Conservation (phyloP, 208 protist genomes). For the Naegleria fowleri region DNA sequence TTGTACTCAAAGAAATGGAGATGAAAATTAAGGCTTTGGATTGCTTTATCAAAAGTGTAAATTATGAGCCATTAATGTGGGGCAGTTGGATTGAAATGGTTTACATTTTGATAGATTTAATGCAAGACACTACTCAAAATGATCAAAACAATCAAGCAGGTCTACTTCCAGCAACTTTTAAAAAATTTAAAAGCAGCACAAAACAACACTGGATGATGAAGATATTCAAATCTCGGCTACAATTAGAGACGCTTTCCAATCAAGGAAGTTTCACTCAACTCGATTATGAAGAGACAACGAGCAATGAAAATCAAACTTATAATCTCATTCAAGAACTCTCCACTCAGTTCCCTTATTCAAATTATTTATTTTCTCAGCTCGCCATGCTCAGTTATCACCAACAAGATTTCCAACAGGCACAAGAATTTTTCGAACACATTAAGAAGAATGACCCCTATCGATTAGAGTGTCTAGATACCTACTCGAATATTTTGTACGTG, state of each 20-base stretch:
- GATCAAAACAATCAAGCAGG: background rate
- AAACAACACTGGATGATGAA: slow-evolving; percentile 13
- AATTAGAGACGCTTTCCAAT: background rate
- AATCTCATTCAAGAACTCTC: slow-evolving; percentile 37
- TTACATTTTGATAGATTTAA: background rate
- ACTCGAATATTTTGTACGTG: slow-evolving; percentile 95
- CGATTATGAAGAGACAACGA: background rate
- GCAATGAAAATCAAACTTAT: background rate
- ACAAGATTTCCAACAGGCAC: slow-evolving; percentile 64
- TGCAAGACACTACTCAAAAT: background rate
- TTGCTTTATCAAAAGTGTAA: background rate
- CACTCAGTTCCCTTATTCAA: slow-evolving; percentile 40
- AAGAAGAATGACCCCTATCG: slow-evolving; percentile 70
- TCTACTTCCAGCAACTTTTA: background rate
- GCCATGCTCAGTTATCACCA: slow-evolving; percentile 78
- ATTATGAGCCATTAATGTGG: background rate
- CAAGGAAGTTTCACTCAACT: background rate
- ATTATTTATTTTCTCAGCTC: slow-evolving; percentile 64
- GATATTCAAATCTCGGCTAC: background rate
- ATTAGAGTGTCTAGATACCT: slow-evolving; percentile 82
- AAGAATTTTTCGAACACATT: slow-evolving; percentile 75
- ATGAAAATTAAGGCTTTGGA: background rate
- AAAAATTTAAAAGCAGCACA: background rate
- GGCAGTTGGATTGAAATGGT: slow-evolving; percentile 5
- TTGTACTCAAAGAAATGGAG: background rate